Evolutionary conservation across 2,329 filamentous ascomycete species (phyloP).

Genomic region (Pseudopithomyces chartarum): DNA sequence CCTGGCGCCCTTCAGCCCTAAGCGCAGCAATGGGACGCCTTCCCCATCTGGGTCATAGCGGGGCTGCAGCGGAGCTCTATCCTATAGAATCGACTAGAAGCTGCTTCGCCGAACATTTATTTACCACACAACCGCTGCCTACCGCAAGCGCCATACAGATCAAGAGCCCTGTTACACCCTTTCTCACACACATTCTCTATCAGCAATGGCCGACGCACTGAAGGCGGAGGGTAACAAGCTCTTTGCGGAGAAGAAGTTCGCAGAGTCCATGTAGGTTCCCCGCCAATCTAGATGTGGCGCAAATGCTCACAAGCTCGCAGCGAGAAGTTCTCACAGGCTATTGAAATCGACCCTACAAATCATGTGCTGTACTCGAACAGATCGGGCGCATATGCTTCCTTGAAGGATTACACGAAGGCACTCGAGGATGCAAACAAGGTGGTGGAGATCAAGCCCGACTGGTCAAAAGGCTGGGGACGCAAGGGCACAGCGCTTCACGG

Average conservation of each 20-base stretch:
- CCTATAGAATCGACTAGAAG: constrained; percentile 45
- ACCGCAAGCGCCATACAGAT: constrained; percentile 13
- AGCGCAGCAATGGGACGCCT: constrained; percentile 6
- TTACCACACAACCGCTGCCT: constrained; percentile 30
- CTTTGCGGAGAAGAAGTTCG: constrained; percentile 96
- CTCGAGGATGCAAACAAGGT: constrained; percentile 91
- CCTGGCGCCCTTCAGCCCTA: constrained; percentile 34
- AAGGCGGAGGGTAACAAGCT: constrained; percentile 99
- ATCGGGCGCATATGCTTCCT: constrained; percentile 84
- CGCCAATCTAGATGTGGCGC: constrained; percentile 16
- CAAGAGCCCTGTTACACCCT: not conserved
- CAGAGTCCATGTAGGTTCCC: constrained; percentile 84
- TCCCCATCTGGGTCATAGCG: constrained; percentile 15
- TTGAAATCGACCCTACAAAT: constrained; percentile 83
- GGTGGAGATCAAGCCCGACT: constrained; percentile 93
- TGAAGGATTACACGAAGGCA: constrained; percentile 84
- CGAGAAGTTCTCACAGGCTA: constrained; percentile 92
- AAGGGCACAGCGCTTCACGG: constrained; percentile 93
- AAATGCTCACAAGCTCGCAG: constrained; percentile 53
- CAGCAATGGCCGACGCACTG: constrained; percentile 73
- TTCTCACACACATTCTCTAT: constrained; percentile 1
- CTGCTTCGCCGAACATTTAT: constrained; percentile 37
- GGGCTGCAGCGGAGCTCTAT: constrained; percentile 26
- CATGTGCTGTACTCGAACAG: constrained; percentile 99
- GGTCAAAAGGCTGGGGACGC: constrained; percentile 94